Evolutionary conservation across 352 stramenopile genomes (phyloP), one percentile per base, ranked within the genome.

Genomic region (Globisporangium uncinulatum): DNA sequence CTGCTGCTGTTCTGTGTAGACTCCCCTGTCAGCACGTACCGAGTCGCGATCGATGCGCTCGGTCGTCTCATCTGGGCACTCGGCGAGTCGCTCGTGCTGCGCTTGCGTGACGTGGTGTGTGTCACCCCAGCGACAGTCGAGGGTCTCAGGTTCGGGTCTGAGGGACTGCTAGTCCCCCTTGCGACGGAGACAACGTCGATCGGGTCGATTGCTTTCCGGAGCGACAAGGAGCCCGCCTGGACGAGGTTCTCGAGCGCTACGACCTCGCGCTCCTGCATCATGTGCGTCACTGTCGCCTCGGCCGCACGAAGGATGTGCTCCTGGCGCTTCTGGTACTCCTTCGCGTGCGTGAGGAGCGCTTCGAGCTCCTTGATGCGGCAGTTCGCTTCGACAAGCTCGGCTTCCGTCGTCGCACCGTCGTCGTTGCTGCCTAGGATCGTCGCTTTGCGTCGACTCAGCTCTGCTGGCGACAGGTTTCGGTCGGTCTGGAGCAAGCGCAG

Each of bases 401-500:
- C 69, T 44, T 87, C 77, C 4, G 67, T 67, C 2, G 69, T 82
- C 0, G 63, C 65, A 6, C 65, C 61, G 32, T 57, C 60, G 4
- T 87, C 73, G 37, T 79, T 83, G 20, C 67, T 76, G 0, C 71
- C 66, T 1, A 89, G 37, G 5, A 87, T 87, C 0, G 73, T 73
- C 2, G 77, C 71, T 56, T 89, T 89, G 7, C 77, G 71, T 15
- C 84, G 55, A 51, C 69, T 86, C 14, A 89, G 57, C 54, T 89
- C 79, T 6, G 87, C 54, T 1, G 79, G 79, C 2, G 79, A 89
- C 17, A 89, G 57, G 2, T 66, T 66, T 0, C 74, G 74, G 53
- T 87, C 73, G 44, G 86, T 88, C 46, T 88, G 77, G 63, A 88
- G 66, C 0, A 88, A 49, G 19, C 75, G 71, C n/a, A 86, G 62